Evolutionary conservation across 345 rosid species (phyloP), one percentile per base, ranked within the genome.

Genomic region (Kandelia obovata): DNA sequence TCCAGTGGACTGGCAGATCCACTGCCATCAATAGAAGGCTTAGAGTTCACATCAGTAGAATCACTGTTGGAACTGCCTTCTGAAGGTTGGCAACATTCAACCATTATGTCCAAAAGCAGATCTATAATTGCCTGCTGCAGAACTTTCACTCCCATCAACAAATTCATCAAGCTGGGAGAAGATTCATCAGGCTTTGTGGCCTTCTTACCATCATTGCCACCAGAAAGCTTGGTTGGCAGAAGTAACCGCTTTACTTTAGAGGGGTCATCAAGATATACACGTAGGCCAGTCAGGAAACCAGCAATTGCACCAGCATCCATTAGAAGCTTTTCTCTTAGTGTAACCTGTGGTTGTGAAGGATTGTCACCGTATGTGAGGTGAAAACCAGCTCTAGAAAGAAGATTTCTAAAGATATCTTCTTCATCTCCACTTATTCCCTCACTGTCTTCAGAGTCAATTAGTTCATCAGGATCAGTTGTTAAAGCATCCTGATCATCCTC

Each of bases 291-390:
- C 71, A 96, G 84, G 85, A 96, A 96, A 78, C 99, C 98, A 62
- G 99, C 96, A 77, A 96, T 90, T 28, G 99, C 97, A 62, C 99
- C 96, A 52, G 99, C 99, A 80, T 96, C 99, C 97, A 92, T 96
- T 67, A 96, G 81, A 82, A 92, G 98, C 84, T 92, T 96, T 79
- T 90, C 96, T 61, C 91, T 80, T 70, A 90, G 80, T 21, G 91
- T 90, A 65, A 90, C 89, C 84, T 92, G 96, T 58, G 97, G 98
- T 61, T 90, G 90, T 65, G 96, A 90, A 77, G 85, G 79, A 84
- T 89, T 92, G 73, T 96, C 99, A 61, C 96, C 95, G 76, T 87
- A 92, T 7, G 95, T 81, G 69, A 96, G 90, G 79, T 92, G 99
- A 80, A 96, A 90, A 62, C 99, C 98, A 80, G 99, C 99, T 78